These are phyloP conservation scores for Leccinum fuscescens DNA, from an alignment of 1,284 basidiomycete genomes.

Conservation along the genomic window DNA sequence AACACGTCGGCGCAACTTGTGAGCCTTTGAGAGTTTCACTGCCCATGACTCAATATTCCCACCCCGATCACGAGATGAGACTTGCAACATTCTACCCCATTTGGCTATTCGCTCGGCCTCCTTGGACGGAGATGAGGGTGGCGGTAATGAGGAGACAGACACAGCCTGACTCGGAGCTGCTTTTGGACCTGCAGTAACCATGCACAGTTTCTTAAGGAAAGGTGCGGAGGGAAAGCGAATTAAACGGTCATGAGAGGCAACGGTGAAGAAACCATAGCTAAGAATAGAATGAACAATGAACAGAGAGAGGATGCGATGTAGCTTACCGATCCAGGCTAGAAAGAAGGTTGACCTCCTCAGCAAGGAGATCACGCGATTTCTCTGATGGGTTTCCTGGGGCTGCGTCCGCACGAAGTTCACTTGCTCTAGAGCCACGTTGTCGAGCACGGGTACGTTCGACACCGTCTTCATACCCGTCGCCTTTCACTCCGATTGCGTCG, in stretches of 20 bases:
- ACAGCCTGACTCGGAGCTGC: conserved; percentile 40
- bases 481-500: conserved; percentile 81
- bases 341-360: conserved; percentile 68
- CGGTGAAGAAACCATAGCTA: conserved; percentile 85
- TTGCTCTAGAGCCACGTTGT: conserved; percentile 56
- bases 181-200: conserved; percentile 43
- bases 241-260: conserved; percentile 75
- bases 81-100: conserved; percentile 85
- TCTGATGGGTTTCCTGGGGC: conserved; percentile 56
- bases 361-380: conserved; percentile 57
- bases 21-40: conserved; percentile 60
- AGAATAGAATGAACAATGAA: conserved; percentile 16
- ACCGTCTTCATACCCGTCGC: conserved; percentile 90
- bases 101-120: conserved; percentile 77
- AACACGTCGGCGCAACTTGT: conserved; percentile 68
- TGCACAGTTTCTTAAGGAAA: conserved; percentile 58
- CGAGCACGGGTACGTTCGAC: conserved; percentile 91
- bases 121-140: conserved; percentile 49
- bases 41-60: conserved; percentile 78
- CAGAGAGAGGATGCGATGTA: conserved; percentile 12
- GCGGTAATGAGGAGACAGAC: conserved; percentile 47
- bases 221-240: conserved; percentile 64
- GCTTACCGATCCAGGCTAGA: conserved; percentile 76
- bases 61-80: conserved; percentile 66
- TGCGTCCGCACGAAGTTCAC: conserved; percentile 53